Percentiles rank a stretch among this genome's conserved stretches.
These are phyloP conservation scores for Telfairia occidentalis DNA, from an alignment of 331 rosid species.

Conservation along the genomic window DNA sequence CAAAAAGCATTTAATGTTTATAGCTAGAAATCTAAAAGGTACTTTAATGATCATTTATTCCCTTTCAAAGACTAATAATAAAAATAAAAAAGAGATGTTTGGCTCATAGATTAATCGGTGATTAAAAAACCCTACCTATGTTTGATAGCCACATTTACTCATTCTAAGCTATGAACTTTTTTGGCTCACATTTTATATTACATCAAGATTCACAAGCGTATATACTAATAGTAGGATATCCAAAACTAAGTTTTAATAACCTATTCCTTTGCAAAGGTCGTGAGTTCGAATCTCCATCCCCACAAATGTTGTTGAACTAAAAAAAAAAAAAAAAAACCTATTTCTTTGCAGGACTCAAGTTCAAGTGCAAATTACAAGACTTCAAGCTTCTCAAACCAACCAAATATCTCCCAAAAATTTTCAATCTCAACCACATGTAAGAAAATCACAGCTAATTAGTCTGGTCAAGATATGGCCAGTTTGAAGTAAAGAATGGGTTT, in stretches of 20 bases:
- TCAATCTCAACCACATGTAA: not conserved
- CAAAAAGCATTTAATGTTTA: not conserved
- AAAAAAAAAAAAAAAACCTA: too few species aligned
- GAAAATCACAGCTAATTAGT: not conserved
- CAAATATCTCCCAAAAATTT: not conserved
- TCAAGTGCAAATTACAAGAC: too few species aligned
- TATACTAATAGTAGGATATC: not conserved
- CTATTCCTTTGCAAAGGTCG: too few species aligned
- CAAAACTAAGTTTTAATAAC: not conserved
- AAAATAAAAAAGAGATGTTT: not conserved
- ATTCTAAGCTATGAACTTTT: not conserved
- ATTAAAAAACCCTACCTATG: not conserved
- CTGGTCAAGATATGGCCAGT: not conserved
- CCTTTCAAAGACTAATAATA: not conserved
- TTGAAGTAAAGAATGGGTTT: not conserved
- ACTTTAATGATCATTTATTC: not conserved
- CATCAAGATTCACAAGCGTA: too few species aligned
- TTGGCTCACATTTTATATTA: too few species aligned
- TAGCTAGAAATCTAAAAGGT: not conserved
- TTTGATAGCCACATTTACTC: not conserved
- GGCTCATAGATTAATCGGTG: not conserved
- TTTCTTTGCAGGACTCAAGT: too few species aligned
- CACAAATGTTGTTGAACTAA: too few species aligned
- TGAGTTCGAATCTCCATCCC: too few species aligned
- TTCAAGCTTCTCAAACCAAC: not conserved